phyloP scores from a whole-genome alignment of 2,329 filamentous ascomycete species.

The Taxawa tesnikishii region DNA sequence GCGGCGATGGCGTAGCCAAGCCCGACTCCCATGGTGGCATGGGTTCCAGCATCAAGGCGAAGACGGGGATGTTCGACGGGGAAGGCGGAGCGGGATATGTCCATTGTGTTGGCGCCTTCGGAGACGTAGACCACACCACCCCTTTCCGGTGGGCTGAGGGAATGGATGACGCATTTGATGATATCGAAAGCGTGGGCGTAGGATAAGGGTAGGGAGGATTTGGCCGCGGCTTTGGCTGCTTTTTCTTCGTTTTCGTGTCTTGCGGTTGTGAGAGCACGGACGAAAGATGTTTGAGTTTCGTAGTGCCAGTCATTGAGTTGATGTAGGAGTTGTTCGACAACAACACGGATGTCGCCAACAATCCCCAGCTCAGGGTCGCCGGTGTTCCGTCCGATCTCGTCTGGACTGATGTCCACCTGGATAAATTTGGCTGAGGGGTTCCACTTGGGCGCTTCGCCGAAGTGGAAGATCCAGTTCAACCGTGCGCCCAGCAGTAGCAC shows the following conservation, averaged over 20 bases:
- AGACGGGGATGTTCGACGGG: constrained; percentile 41
- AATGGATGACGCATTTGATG: constrained; percentile 38
- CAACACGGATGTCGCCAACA: constrained; percentile 38
- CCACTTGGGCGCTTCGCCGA: constrained; percentile 44
- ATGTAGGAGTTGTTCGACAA: constrained; percentile 33
- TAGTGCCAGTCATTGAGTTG: constrained; percentile 34
- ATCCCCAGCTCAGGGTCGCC: constrained; percentile 36
- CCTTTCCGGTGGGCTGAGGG: constrained; percentile 29
- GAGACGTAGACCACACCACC: constrained; percentile 43
- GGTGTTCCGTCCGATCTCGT: constrained; percentile 42
- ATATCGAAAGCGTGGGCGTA: constrained; percentile 40
- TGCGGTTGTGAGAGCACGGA: constrained; percentile 21
- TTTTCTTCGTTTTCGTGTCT: constrained; percentile 35
- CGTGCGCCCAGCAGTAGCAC: constrained; percentile 42
- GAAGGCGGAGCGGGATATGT: constrained; percentile 45
- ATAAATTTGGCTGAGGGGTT: constrained; percentile 37
- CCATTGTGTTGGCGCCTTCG: constrained; percentile 50
- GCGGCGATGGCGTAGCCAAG: constrained; percentile 46
- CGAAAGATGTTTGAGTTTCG: constrained; percentile 22
- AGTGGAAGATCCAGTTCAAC: constrained; percentile 48
- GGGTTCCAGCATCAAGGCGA: constrained; percentile 45
- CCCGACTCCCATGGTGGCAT: constrained; percentile 48
- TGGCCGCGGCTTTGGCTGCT: constrained; percentile 29
- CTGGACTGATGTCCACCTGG: constrained; percentile 41
- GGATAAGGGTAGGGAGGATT: constrained; percentile 30